Base-by-base conservation (phyloP, 1,139 yeast species). In the Starmera stellimalicola region DNA sequence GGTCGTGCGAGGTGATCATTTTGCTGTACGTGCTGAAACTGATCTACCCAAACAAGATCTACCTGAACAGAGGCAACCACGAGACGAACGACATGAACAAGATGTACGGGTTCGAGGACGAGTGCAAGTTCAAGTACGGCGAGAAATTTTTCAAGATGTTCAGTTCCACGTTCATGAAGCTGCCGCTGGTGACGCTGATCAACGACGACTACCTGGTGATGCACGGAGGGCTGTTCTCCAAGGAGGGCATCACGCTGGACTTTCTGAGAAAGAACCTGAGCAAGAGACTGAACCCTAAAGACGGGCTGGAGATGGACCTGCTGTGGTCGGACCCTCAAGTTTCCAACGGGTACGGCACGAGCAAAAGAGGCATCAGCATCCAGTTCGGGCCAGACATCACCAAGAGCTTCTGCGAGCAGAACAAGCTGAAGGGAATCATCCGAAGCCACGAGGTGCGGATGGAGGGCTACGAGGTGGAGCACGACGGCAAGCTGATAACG, bases 311-410 rank as follows among this genome's bases (percentile, higher is more conserved):
- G 57, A 91, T 88, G 96, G 98, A 91, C 53, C 68, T 93, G 55
- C 65, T 91, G 40, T 91, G 99, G 99, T 84, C 97, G 0, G 99
- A 91, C 55, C 99, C 99, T 1, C 96, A 87, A 55, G 65, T 67
- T 0, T 65, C 60, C 9, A 62, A 71, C 14, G 98, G 98, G 11
- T 70, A 94, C 32, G 75, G 87, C 1, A 85, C 94, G 5, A 82
- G 94, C 17, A 87, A 87, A 59, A 73, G 99, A 54, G 99, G 99
- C 27, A 77, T 88, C 35, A 97, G 98, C 18, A 73, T 84, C 58
- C 95, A 91, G 55, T 91, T 91, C 57, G 99, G 99, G 1, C 96
- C 97, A 7, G 98, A 91, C 55, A 73, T 91, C 39, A 91, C 98
- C 7, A 77, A 74, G 37, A 55, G 70, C 30, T 91, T 88, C 66